These are phyloP conservation scores for Dothideomycetes sp. DNA, from an alignment of 2,329 filamentous ascomycete genomes.

Conservation along the genomic window DNA sequence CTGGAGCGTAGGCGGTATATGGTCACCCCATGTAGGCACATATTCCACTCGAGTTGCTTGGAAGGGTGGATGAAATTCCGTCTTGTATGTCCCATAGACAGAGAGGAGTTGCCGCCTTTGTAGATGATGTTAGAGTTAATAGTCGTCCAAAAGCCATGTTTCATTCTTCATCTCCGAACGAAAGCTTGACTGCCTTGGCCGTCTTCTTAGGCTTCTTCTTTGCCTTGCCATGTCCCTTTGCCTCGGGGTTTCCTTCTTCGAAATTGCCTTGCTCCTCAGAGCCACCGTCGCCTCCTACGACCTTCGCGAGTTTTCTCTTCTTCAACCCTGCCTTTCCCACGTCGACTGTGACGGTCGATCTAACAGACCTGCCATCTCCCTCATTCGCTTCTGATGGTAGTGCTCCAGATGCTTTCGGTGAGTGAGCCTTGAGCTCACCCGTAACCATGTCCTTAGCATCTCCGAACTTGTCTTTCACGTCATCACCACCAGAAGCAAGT, in stretches of 20 bases:
- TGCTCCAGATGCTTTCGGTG: slow-evolving; percentile 20
- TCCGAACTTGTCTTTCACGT: slow-evolving; percentile 8
- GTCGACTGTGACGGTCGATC: slow-evolving; percentile 1
- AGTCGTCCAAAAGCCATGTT: background rate
- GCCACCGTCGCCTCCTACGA: slow-evolving; percentile 26
- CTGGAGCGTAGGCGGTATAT: slow-evolving; percentile 80
- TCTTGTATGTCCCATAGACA: slow-evolving; percentile 89
- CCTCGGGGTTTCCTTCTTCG: slow-evolving; percentile 3
- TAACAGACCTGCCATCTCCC: slow-evolving; percentile 15
- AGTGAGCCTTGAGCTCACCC: slow-evolving; percentile 16
- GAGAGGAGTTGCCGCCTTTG: slow-evolving; percentile 77
- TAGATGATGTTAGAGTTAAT: slow-evolving; percentile 33
- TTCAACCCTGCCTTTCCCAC: slow-evolving; percentile 18
- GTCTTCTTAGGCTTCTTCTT: slow-evolving; percentile 22
- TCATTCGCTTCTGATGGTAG: slow-evolving; percentile 17
- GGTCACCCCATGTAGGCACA: slow-evolving; percentile 93
- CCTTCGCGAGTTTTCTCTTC: slow-evolving; percentile 29
- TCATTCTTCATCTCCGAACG: slow-evolving; percentile 16
- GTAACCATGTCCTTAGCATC: slow-evolving; percentile 16
- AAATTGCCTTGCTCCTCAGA: slow-evolving; percentile 15
- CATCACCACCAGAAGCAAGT: slow-evolving; percentile 20
- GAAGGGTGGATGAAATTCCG: slow-evolving; percentile 95
- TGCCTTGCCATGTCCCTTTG: slow-evolving; percentile 15
- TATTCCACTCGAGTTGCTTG: slow-evolving; percentile 85
- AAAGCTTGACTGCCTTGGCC: slow-evolving; percentile 16